Evolutionary conservation across 768 basidiomycete species (phyloP).

Genomic region (Termitomyces sp.): DNA sequence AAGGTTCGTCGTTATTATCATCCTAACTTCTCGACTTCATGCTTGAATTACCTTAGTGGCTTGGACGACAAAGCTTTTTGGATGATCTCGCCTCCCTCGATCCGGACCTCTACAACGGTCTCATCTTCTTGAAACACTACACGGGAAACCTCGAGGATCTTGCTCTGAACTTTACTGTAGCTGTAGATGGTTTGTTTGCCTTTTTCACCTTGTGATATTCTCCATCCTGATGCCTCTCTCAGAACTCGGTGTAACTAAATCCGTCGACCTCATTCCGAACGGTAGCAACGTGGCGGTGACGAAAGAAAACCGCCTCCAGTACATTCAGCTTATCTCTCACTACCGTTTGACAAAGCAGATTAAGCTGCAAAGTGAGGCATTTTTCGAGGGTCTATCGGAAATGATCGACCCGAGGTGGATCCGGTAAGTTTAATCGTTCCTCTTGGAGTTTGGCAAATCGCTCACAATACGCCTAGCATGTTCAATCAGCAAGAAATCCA

Average conservation of each 20-base stretch:
- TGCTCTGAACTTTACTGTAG: constrained; percentile 85
- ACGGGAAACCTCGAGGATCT: constrained; percentile 83
- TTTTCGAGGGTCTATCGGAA: constrained; percentile 90
- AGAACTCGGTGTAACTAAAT: constrained; percentile 82
- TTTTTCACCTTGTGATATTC: neutral
- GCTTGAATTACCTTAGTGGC: constrained; percentile 53
- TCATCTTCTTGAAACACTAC: constrained; percentile 92
- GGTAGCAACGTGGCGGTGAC: constrained; percentile 85
- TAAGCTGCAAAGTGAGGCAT: constrained; percentile 73
- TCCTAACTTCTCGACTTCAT: neutral
- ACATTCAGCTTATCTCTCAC: constrained; percentile 87
- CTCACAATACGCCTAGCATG: constrained; percentile 51
- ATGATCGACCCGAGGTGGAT: constrained; percentile 93
- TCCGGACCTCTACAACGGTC: constrained; percentile 86
- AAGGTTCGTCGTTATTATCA: constrained; percentile 45
- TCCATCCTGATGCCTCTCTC: neutral
- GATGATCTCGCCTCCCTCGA: constrained; percentile 93
- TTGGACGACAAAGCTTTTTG: constrained; percentile 86
- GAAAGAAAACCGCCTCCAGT: constrained; percentile 82
- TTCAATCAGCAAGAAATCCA: constrained; percentile 97
- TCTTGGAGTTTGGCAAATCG: no score
- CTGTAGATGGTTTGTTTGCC: constrained; percentile 64
- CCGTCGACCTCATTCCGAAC: constrained; percentile 75
- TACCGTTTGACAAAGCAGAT: constrained; percentile 90
- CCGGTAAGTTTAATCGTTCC: no score